Conservation (phyloP, 805 yeast genomes). For the Komagataella pseudopastoris region DNA sequence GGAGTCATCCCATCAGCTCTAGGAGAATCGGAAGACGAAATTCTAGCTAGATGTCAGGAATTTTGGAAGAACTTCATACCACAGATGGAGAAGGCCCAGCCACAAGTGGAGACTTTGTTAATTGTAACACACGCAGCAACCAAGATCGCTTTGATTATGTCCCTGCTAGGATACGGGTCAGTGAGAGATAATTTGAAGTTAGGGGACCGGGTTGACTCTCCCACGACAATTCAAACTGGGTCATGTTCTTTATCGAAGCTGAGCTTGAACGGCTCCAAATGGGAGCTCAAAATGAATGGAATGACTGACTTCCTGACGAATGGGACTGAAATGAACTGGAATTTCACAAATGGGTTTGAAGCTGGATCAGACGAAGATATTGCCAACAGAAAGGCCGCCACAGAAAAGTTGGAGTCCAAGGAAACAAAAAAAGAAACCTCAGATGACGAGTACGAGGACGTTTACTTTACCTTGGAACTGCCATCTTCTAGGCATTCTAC, state of each 20-base stretch:
- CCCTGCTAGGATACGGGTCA: slow-evolving; percentile 38
- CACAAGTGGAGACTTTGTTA: slow-evolving; percentile 48
- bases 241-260: slow-evolving; percentile 75
- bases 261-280: slow-evolving; percentile 21
- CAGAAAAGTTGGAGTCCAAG: slow-evolving; percentile 1
- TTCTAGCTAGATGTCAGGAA: slow-evolving; percentile 42
- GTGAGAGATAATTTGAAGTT: slow-evolving; percentile 39
- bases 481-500: slow-evolving; percentile 5
- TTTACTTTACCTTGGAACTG: slow-evolving; percentile 14
- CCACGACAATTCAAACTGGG: slow-evolving; percentile 43
- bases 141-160: slow-evolving; percentile 77
- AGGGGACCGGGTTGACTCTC: slow-evolving; percentile 8
- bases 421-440: neutral
- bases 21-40: slow-evolving; percentile 71
- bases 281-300: slow-evolving; percentile 64
- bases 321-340: slow-evolving; percentile 95
- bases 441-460: slow-evolving; percentile 7
- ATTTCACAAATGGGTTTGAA: slow-evolving; percentile 54
- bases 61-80: slow-evolving; percentile 49
- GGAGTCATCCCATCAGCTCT: slow-evolving; percentile 37
- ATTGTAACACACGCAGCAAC: slow-evolving; percentile 92
- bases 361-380: slow-evolving; percentile 89
- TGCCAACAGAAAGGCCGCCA: slow-evolving; percentile 28
- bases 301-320: slow-evolving; percentile 49
- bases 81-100: slow-evolving; percentile 39